Evolutionary conservation across 1,139 yeast species (phyloP).

Genomic region (Ogataea hybrid): DNA sequence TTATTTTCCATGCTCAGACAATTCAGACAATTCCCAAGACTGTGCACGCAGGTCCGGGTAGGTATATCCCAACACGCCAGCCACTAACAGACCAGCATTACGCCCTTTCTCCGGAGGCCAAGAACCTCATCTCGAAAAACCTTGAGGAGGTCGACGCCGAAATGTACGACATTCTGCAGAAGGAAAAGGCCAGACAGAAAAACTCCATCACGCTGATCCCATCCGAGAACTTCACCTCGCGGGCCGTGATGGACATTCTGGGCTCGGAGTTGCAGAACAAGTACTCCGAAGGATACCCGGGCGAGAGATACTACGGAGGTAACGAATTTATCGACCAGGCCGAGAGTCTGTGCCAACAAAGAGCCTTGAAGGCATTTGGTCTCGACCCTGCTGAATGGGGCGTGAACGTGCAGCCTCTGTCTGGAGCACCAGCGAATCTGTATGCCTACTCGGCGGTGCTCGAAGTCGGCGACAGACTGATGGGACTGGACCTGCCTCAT

Average conservation of each 20-base stretch:
- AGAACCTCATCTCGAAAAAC: conserved; percentile 56
- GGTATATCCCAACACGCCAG: background rate
- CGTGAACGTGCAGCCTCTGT: conserved; percentile 89
- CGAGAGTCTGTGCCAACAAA: conserved; percentile 82
- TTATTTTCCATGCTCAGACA: conserved; percentile 7
- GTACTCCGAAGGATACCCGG: conserved; percentile 98
- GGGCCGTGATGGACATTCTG: conserved; percentile 88
- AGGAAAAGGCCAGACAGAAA: conserved; percentile 83
- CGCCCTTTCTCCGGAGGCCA: conserved; percentile 50
- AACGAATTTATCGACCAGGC: conserved; percentile 91
- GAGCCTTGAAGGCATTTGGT: conserved; percentile 85
- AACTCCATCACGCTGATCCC: conserved; percentile 90
- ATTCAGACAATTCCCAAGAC: conserved; percentile 7
- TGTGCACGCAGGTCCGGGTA: conserved; percentile 13
- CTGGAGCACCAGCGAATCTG: conserved; percentile 96
- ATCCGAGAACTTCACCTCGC: conserved; percentile 92
- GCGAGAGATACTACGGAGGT: conserved; percentile 97
- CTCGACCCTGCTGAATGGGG: conserved; percentile 87
- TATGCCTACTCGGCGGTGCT: conserved; percentile 91
- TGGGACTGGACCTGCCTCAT: conserved; percentile 97
- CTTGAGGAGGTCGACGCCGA: conserved; percentile 80
- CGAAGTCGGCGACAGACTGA: conserved; percentile 87
- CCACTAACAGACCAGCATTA: conserved; percentile 27
- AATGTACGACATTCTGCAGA: conserved; percentile 75
- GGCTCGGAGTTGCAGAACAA: conserved; percentile 98